Evolutionary conservation across 345 rosid species (phyloP).

Genomic region (Litchi chinensis): DNA sequence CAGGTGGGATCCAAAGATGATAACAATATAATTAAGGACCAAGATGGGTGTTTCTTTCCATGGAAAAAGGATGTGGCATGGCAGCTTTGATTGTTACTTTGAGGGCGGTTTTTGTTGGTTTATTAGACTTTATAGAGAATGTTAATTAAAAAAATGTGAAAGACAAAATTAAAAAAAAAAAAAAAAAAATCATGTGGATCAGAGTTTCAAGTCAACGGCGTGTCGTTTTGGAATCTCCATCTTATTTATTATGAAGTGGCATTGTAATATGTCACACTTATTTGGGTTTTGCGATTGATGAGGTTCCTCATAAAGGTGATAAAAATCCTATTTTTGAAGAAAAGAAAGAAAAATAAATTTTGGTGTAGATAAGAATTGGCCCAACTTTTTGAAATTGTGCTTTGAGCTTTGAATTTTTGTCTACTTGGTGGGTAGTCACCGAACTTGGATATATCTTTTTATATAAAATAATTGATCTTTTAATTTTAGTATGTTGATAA

Average conservation of each 20-base stretch:
- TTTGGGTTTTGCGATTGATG: background rate
- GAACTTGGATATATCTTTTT: background rate
- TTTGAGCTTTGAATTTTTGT: background rate
- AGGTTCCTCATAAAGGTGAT: background rate
- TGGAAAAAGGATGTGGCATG: background rate
- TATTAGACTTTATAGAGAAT: background rate
- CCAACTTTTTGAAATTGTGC: background rate
- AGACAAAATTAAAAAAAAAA: too few relatives aligned
- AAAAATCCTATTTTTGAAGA: background rate
- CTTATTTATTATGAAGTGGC: background rate
- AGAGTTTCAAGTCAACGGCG: slow-evolving; percentile 33
- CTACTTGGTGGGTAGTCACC: slow-evolving; percentile 5
- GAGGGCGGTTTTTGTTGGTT: background rate
- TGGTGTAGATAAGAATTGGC: background rate
- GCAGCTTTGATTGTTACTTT: background rate
- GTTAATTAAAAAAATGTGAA: too few relatives aligned
- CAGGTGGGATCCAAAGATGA: too few relatives aligned
- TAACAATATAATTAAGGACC: slow-evolving; percentile 20
- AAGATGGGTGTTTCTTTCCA: background rate
- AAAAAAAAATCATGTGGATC: slow-evolving; percentile 20
- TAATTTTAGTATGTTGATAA: background rate
- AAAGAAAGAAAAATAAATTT: background rate
- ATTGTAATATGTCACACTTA: background rate
- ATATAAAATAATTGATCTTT: too few relatives aligned
- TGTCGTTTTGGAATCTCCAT: slow-evolving; percentile 5